A percentile compares a stretch with the other conserved stretches of the same genome.
phyloP scores from a whole-genome alignment of 208 protist species.

The Trypanosoma congolense region DNA sequence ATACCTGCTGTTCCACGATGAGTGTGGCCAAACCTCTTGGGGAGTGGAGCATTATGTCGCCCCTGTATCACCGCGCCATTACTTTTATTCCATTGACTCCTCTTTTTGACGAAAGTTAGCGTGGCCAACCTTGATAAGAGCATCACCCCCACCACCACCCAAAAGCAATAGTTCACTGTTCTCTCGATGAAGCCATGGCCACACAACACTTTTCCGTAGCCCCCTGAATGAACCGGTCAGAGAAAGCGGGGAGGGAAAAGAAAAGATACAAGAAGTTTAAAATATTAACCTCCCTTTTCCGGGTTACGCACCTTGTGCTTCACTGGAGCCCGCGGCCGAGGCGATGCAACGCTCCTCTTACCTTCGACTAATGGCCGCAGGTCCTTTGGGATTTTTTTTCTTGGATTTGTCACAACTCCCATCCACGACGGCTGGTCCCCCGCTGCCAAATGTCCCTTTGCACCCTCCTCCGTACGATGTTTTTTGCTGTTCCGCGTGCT shows the following conservation, averaged over 20 bases:
- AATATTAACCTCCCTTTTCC: constrained; percentile 34
- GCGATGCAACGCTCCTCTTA: constrained; percentile 25
- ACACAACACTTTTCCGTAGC: too few species aligned
- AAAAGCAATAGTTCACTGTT: too few species aligned
- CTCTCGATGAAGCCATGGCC: too few species aligned
- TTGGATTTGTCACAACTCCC: constrained; percentile 79
- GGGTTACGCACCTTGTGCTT: constrained; percentile 81
- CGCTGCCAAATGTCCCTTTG: not conserved
- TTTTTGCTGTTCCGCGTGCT: constrained; percentile 23
- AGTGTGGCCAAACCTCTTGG: too few species aligned
- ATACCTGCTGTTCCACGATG: too few species aligned
- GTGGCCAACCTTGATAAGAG: too few species aligned
- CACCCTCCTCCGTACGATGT: not conserved
- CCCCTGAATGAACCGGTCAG: too few species aligned
- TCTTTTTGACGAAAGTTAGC: too few species aligned
- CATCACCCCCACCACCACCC: too few species aligned
- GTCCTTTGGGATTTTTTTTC: constrained; percentile 81
- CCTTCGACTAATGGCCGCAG: constrained; percentile 69
- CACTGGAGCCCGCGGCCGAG: constrained; percentile 46
- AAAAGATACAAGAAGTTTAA: not conserved
- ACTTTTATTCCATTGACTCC: too few species aligned
- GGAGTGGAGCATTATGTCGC: too few species aligned
- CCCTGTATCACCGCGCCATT: too few species aligned
- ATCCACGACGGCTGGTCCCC: constrained; percentile 57
- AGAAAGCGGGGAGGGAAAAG: constrained; percentile 3